Conservation (phyloP, 306 rosid species). For the Vigna nakashimae region DNA sequence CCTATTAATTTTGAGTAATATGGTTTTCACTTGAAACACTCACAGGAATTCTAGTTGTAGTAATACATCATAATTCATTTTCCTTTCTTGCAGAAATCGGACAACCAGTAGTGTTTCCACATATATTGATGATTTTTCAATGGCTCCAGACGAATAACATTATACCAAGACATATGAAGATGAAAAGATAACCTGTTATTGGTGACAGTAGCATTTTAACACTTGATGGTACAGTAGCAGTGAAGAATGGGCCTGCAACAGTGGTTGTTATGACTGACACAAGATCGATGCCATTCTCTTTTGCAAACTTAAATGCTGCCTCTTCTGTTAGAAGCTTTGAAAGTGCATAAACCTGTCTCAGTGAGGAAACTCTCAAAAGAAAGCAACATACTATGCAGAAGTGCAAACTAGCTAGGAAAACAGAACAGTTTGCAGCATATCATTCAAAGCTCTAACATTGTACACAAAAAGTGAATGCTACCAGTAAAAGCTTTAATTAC, state of each 20-base stretch:
- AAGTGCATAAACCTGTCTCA: conserved; percentile 69
- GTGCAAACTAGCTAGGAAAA: neutral
- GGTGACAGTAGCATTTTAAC: conserved; percentile 73
- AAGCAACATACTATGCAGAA: neutral
- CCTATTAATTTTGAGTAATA: no score
- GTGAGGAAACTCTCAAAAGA: neutral
- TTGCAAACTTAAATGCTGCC: conserved; percentile 75
- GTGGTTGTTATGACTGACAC: conserved; percentile 75
- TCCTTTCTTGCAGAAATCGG: no score
- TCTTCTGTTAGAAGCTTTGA: conserved; percentile 74
- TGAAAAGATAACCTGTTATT: conserved; percentile 59
- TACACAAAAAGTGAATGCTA: neutral
- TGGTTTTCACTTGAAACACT: no score
- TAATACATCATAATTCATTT: no score
- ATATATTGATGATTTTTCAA: neutral
- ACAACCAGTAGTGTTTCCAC: neutral
- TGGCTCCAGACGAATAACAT: neutral
- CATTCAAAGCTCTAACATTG: neutral
- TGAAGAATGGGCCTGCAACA: conserved; percentile 82
- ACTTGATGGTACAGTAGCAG: conserved; percentile 69
- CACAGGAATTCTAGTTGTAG: no score
- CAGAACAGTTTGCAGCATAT: neutral
- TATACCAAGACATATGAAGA: neutral
- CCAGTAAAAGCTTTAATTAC: conserved; percentile 43
- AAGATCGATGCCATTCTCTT: conserved; percentile 67